Evolutionary conservation across 345 rosid species (phyloP).

Genomic region (Pugionium cornutum): DNA sequence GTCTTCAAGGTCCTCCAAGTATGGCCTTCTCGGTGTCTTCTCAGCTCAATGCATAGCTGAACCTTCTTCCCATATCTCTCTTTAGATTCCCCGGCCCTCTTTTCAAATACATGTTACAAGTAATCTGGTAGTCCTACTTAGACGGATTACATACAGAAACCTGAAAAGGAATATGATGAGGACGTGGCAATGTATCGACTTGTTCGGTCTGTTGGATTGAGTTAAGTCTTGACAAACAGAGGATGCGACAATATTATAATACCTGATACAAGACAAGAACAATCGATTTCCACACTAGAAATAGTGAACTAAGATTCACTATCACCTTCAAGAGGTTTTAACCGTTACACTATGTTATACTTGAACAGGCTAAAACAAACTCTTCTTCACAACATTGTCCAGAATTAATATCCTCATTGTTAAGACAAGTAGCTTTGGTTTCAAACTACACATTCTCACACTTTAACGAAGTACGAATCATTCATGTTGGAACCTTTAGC

Average conservation of each 20-base stretch:
- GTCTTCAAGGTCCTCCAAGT: constrained; percentile 80
- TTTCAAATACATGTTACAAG: constrained; percentile 66
- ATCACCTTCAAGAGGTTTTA: no score
- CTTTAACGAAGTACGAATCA: background rate
- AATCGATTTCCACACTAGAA: background rate
- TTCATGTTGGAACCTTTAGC: background rate
- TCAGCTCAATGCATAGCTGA: constrained; percentile 91
- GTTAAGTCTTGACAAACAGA: no score
- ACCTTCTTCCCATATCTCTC: constrained; percentile 91
- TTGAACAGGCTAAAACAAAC: background rate
- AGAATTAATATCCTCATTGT: background rate
- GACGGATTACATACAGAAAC: background rate
- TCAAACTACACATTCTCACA: constrained; percentile 12
- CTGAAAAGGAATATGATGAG: background rate
- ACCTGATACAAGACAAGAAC: constrained; percentile 7
- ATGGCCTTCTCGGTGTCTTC: constrained; percentile 91
- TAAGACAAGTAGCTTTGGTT: constrained; percentile 15
- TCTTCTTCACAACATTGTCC: constrained; percentile 5
- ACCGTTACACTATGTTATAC: no score
- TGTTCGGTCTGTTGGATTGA: background rate
- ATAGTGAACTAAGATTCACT: background rate
- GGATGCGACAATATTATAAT: background rate
- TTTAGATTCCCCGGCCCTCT: constrained; percentile 90
- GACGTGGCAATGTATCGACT: constrained; percentile 6
- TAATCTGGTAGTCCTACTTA: background rate